A percentile compares a stretch with the other conserved stretches of the same genome.
Evolutionary conservation across 2,329 filamentous ascomycete species (phyloP).

Genomic region (Endoconidiophora laricicola): DNA sequence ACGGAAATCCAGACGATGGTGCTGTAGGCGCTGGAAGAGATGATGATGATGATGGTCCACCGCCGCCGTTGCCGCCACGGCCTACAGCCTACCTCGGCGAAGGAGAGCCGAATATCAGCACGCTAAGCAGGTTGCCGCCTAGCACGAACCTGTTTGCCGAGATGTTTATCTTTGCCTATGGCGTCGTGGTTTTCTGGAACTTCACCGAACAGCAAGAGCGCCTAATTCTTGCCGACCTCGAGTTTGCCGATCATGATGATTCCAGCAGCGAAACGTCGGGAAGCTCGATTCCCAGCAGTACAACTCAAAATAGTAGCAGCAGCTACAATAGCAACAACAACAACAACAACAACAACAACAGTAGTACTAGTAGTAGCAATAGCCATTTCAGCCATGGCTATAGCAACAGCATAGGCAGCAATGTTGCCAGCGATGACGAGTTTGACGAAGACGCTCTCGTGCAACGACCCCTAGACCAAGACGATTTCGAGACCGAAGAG

Average conservation of each 20-base stretch:
- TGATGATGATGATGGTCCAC: background rate
- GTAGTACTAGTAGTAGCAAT: too few relatives aligned
- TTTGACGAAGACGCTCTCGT: slow-evolving; percentile 32
- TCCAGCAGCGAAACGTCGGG: slow-evolving; percentile 26
- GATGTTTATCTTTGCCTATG: slow-evolving; percentile 94
- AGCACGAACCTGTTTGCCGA: slow-evolving; percentile 72
- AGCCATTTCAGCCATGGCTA: too few relatives aligned
- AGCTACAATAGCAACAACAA: background rate
- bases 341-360: background rate
- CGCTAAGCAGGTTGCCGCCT: slow-evolving; percentile 41
- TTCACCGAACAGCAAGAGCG: slow-evolving; percentile 94
- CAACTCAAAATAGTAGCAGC: background rate
- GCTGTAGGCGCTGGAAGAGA: background rate
- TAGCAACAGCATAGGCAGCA: too few relatives aligned
- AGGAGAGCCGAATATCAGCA: slow-evolving; percentile 10
- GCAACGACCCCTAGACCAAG: slow-evolving; percentile 64
- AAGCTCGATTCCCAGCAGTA: too few relatives aligned
- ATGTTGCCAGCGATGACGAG: slow-evolving; percentile 3
- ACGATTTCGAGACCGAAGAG: slow-evolving; percentile 92
- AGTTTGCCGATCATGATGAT: slow-evolving; percentile 59
- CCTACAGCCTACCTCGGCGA: slow-evolving; percentile 13
- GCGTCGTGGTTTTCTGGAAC: slow-evolving; percentile 97
- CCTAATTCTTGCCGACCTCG: slow-evolving; percentile 85
- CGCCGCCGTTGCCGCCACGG: background rate
- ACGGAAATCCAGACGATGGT: slow-evolving; percentile 16